Evolutionary conservation across 371 early-diverging fungal species (phyloP).

Genomic region (Rhizopus arrhizus): DNA sequence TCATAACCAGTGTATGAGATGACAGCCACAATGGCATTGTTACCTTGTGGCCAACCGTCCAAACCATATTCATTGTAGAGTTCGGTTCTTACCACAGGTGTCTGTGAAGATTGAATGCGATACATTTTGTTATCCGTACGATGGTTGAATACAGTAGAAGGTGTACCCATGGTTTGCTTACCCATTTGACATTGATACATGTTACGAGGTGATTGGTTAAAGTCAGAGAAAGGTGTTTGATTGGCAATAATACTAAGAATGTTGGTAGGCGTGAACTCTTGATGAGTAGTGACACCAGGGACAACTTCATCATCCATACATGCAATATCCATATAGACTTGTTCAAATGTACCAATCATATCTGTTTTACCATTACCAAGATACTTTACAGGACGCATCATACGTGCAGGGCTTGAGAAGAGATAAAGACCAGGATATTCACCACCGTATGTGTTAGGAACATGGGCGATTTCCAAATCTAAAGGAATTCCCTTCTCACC

Average conservation of each 20-base stretch:
- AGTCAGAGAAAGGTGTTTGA: slow-evolving; percentile 99
- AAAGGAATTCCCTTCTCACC: slow-evolving; percentile 59
- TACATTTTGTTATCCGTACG: slow-evolving; percentile 99
- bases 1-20: slow-evolving; percentile 99
- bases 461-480: slow-evolving; percentile 89
- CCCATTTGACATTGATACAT: slow-evolving; percentile 99
- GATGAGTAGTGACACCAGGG: slow-evolving; percentile 87
- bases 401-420: slow-evolving; percentile 88
- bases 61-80: slow-evolving; percentile 89
- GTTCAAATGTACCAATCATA: slow-evolving; percentile 96
- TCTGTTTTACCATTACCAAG: slow-evolving; percentile 79
- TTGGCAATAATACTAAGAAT: slow-evolving; percentile 96
- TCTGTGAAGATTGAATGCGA: slow-evolving; percentile 93
- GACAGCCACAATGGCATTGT: slow-evolving; percentile 98
- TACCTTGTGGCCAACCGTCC: slow-evolving; percentile 96
- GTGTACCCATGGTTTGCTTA: slow-evolving; percentile 99
- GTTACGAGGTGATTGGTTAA: slow-evolving; percentile 99
- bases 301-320: slow-evolving; percentile 91
- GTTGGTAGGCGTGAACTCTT: slow-evolving; percentile 91
- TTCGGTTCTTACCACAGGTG: slow-evolving; percentile 93
- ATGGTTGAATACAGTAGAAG: slow-evolving; percentile 83
- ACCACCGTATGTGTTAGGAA: slow-evolving; percentile 89
- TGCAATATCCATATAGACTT: slow-evolving; percentile 98
- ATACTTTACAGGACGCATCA: slow-evolving; percentile 96
- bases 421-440: slow-evolving; percentile 95